Base-by-base conservation (phyloP, 371 early-diverging fungal genomes). In the Entomophthora muscae region DNA sequence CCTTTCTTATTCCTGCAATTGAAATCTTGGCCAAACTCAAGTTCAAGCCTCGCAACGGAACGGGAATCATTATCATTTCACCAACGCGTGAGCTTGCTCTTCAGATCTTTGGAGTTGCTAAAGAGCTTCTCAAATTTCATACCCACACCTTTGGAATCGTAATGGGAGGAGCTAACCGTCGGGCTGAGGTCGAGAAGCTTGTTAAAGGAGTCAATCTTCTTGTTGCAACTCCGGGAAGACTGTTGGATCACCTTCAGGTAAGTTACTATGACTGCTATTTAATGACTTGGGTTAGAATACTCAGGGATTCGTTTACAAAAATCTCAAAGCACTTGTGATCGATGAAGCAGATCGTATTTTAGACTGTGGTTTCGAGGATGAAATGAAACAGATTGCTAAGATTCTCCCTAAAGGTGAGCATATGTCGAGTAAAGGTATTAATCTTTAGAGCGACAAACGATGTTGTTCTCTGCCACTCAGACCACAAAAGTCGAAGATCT, bases 71-170 rank as follows among this genome's bases (percentile, higher is more conserved):
- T 58, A 83, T 99, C 65, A 94, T 99, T 63, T 87, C 97, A 10
- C 99, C 99, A 23, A 99, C 99, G 51, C 86, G 99, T 71, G 99
- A 99, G 78, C 81, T 99, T 62, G 98, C 98, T 32, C 78, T 98
- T 64, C 99, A 99, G 75, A 98, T 98, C 67, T 93, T 91, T 75
- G 93, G 96, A 24, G 98, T 98, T 33, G 93, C 95, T 27, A 90
- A 93, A 66, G 94, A 93, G 52, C 80, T 98, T 52, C 72, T 92
- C 66, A 85, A 89, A 72, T 83, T 84, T 75, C 96, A 93, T 71
- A 80, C 82, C 65, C 92, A 94, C 71, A 98, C 95, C 10, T 93
- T 90, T 68, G 98, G 96, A 57, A 85, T 98, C 66, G 90, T 98
- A 56, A 98, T 98, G 78, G 98, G 98, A 56, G 95, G 94, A 56